Evolutionary conservation across 371 early-diverging fungal species (phyloP).

Genomic region (Mucor mucedo): DNA sequence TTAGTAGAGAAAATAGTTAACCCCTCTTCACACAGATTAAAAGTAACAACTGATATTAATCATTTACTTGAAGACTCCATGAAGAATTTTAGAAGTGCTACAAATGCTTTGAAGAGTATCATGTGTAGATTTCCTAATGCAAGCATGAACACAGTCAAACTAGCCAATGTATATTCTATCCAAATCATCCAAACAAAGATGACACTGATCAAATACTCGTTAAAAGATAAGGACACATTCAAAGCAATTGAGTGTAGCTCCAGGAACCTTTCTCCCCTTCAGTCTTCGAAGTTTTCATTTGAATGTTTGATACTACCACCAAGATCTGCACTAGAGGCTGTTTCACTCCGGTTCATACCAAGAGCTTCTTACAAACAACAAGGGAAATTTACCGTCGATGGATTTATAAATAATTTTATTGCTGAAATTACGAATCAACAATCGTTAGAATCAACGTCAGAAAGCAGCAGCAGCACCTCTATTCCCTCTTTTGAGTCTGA

Average conservation of each 20-base stretch:
- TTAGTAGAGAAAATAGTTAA: slow-evolving; percentile 13
- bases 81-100: slow-evolving; percentile 24
- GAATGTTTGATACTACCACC: too few species aligned
- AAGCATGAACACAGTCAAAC: slow-evolving; percentile 20
- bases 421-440: too few species aligned
- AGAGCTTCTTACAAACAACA: too few species aligned
- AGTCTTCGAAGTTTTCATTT: too few species aligned
- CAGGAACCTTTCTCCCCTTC: too few species aligned
- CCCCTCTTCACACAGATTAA: slow-evolving; percentile 16
- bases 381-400: too few species aligned
- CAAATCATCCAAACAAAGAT: slow-evolving; percentile 23
- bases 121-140: slow-evolving; percentile 19
- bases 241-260: slow-evolving; percentile 14
- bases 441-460: too few species aligned
- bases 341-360: too few species aligned
- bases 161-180: slow-evolving; percentile 13
- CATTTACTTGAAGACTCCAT: slow-evolving; percentile 17
- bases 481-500: too few species aligned
- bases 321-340: too few species aligned
- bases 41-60: slow-evolving; percentile 15
- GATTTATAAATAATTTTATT: too few species aligned
- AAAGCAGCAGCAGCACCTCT: too few species aligned
- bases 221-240: slow-evolving; percentile 11
- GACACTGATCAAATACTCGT: slow-evolving; percentile 17
- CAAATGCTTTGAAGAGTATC: slow-evolving; percentile 19